A percentile compares a stretch with the other conserved stretches of the same genome.
Evolutionary conservation across 495 filamentous ascomycete genomes (phyloP).

Genomic region (Glarea lozoyensis): DNA sequence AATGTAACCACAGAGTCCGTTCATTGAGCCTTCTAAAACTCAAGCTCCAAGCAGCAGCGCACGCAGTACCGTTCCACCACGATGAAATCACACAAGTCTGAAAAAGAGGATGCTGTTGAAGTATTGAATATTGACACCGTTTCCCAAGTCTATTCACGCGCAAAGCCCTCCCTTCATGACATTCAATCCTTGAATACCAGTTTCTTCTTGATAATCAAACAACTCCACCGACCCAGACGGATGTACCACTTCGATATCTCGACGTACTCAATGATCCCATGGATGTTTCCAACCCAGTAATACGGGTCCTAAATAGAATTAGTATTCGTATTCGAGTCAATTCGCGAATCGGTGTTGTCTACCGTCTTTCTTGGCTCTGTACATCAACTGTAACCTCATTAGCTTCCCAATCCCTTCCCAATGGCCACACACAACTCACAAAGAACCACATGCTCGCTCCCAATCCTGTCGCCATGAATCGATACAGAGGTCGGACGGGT

Average conservation of each 20-base stretch:
- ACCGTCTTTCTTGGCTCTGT: slow-evolving; percentile 89
- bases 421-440: slow-evolving; percentile 42
- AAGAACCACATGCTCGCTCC: slow-evolving; percentile 99
- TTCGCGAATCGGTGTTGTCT: slow-evolving; percentile 10
- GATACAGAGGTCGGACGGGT: slow-evolving; percentile 67
- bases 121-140: too few relatives aligned
- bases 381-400: slow-evolving; percentile 63
- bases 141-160: too few relatives aligned
- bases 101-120: too few relatives aligned
- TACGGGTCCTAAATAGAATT: slow-evolving; percentile 43
- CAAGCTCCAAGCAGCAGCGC: too few relatives aligned
- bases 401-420: slow-evolving; percentile 1
- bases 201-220: too few relatives aligned
- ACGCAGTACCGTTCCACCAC: too few relatives aligned
- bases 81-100: too few relatives aligned
- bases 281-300: slow-evolving; percentile 94
- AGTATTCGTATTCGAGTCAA: slow-evolving; percentile 1
- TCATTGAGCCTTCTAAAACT: too few relatives aligned
- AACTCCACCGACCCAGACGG: too few relatives aligned
- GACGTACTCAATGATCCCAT: slow-evolving; percentile 82
- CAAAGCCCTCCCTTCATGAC: too few relatives aligned
- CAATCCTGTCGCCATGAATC: slow-evolving; percentile 73
- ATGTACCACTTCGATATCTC: neutral
- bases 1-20: too few relatives aligned
- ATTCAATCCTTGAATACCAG: too few relatives aligned